Evolutionary conservation across 2,329 filamentous ascomycete species (phyloP).

Genomic region (Phialocephala subalpina): DNA sequence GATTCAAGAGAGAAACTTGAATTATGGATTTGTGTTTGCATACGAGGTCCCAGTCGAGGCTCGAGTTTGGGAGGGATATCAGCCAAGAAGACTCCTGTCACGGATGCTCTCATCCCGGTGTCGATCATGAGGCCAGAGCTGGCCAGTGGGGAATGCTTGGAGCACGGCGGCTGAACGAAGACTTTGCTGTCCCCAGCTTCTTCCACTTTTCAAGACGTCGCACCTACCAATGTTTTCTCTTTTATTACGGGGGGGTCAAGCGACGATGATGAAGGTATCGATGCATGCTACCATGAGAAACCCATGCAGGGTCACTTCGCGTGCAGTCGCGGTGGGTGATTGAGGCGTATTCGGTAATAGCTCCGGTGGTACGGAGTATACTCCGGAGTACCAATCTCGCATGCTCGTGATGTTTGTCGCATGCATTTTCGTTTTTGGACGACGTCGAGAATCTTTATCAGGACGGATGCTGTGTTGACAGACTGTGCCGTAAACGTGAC

Average conservation of each 20-base stretch:
- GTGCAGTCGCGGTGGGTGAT: background rate
- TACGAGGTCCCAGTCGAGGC: too few species aligned
- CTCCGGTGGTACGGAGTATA: background rate
- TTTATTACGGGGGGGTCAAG: background rate
- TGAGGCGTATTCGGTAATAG: background rate
- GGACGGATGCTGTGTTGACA: background rate
- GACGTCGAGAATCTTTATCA: background rate
- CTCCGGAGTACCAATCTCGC: background rate
- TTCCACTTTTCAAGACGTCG: background rate
- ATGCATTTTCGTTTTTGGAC: background rate
- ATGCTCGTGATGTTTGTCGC: background rate
- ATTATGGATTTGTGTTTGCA: background rate
- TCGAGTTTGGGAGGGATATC: background rate
- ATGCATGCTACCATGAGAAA: too few species aligned
- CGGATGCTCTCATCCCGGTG: background rate
- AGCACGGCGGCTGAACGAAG: background rate
- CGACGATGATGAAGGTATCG: background rate
- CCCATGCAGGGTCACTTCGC: background rate
- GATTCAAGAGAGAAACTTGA: background rate
- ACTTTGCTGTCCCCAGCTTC: background rate
- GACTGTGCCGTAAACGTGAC: background rate
- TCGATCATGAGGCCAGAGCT: conserved; percentile 6
- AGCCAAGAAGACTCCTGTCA: conserved; percentile 6
- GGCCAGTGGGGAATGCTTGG: background rate
- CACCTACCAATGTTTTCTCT: too few species aligned